Percentiles rank a stretch among this genome's conserved stretches.
phyloP scores from a whole-genome alignment of 1,284 basidiomycete genomes.

The Cryptococcus amylolentus region DNA sequence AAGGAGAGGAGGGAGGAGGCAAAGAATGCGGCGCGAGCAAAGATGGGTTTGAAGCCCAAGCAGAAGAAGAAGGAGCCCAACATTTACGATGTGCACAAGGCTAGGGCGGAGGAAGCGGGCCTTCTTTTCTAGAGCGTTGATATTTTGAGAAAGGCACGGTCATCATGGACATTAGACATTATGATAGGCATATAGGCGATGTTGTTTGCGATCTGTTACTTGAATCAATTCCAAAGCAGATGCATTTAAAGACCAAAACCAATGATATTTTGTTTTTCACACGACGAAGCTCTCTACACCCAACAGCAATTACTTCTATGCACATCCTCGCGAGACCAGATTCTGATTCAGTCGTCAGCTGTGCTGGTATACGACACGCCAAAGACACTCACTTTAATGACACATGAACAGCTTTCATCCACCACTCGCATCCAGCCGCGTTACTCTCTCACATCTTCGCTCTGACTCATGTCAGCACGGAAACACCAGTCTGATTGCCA shows the following conservation, averaged over 20 bases:
- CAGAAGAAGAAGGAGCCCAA: constrained; percentile 15
- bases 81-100: not conserved
- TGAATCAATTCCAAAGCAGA: not conserved
- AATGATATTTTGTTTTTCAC: too few relatives aligned
- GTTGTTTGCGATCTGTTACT: not conserved
- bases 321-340: too few relatives aligned
- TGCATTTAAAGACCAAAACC: not conserved
- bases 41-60: constrained; percentile 30
- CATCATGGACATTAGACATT: too few relatives aligned
- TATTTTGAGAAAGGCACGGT: too few relatives aligned
- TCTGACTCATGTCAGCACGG: not conserved
- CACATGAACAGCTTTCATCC: not conserved
- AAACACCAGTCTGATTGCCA: not conserved
- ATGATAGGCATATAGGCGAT: too few relatives aligned
- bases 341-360: too few relatives aligned
- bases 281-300: too few relatives aligned
- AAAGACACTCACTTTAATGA: too few relatives aligned
- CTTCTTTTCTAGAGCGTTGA: too few relatives aligned
- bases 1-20: constrained; percentile 36
- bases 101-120: too few relatives aligned
- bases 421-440: not conserved
- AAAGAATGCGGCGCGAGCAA: constrained; percentile 34
- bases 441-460: not conserved
- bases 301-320: too few relatives aligned
- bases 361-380: too few relatives aligned